phyloP scores from a whole-genome alignment of 169 alveolate species.

The Plasmodium inui region DNA sequence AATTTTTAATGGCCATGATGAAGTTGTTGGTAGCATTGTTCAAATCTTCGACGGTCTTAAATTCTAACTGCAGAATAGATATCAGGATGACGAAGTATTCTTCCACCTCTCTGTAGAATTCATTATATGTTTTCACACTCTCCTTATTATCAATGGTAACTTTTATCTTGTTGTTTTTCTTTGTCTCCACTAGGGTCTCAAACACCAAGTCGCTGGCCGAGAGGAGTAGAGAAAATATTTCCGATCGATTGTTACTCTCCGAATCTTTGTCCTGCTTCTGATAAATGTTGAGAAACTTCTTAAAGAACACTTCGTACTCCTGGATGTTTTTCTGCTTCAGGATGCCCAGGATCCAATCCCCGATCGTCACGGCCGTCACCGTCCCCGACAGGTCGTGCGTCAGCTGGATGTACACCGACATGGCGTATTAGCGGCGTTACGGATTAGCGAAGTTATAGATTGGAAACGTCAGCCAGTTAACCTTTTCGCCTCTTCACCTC shows the following conservation, averaged over 20 bases:
- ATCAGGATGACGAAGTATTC: slow-evolving; percentile 85
- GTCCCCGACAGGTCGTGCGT: slow-evolving; percentile 86
- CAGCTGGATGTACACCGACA: slow-evolving; percentile 84
- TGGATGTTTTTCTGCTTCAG: slow-evolving; percentile 79
- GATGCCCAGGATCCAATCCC: slow-evolving; percentile 84
- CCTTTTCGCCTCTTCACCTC: not conserved
- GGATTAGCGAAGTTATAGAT: no score
- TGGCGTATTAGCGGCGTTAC: not conserved
- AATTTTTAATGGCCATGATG: slow-evolving; percentile 76
- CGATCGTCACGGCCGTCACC: slow-evolving; percentile 84
- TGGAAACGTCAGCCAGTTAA: not conserved
- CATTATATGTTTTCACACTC: slow-evolving; percentile 25
- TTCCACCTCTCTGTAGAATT: slow-evolving; percentile 77
- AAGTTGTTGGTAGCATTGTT: slow-evolving; percentile 83
- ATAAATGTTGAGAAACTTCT: slow-evolving; percentile 80
- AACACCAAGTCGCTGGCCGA: slow-evolving; percentile 82
- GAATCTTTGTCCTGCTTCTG: slow-evolving; percentile 84
- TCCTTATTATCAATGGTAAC: slow-evolving; percentile 75
- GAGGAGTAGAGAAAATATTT: slow-evolving; percentile 79
- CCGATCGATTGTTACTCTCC: slow-evolving; percentile 80
- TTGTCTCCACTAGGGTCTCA: slow-evolving; percentile 82
- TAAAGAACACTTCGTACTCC: slow-evolving; percentile 79
- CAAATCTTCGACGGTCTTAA: slow-evolving; percentile 80
- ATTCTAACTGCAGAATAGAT: slow-evolving; percentile 82
- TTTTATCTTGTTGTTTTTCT: slow-evolving; percentile 77